phyloP scores from a whole-genome alignment of 805 yeast species.

The Candida piceae region DNA sequence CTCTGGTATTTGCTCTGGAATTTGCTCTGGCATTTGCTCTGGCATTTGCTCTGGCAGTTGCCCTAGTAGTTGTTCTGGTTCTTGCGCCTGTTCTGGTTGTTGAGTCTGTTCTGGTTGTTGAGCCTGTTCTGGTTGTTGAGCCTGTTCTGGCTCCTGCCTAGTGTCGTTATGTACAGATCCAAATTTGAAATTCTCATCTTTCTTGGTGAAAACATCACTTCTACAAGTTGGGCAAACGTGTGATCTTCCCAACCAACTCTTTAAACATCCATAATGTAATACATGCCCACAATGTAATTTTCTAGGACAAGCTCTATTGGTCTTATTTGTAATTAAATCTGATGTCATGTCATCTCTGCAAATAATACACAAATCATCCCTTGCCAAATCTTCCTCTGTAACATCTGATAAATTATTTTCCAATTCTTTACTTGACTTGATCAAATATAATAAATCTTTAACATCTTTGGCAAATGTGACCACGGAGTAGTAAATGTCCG shows the following conservation, averaged over 20 bases:
- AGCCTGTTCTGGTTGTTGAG: background rate
- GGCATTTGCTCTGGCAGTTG: background rate
- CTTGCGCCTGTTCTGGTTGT: background rate
- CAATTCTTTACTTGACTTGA: slow-evolving; percentile 50
- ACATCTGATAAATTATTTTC: slow-evolving; percentile 64
- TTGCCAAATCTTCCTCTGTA: slow-evolving; percentile 50
- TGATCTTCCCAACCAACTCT: slow-evolving; percentile 89
- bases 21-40: too few relatives aligned
- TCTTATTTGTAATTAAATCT: slow-evolving; percentile 23
- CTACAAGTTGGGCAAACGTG: slow-evolving; percentile 93
- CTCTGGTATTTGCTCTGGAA: too few relatives aligned
- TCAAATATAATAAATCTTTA: slow-evolving; percentile 34
- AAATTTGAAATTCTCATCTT: slow-evolving; percentile 4
- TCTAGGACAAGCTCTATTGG: slow-evolving; percentile 57
- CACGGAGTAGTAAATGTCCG: slow-evolving; percentile 27
- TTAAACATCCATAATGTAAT: slow-evolving; percentile 82
- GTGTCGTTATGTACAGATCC: too few relatives aligned
- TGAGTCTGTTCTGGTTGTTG: background rate
- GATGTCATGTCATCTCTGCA: slow-evolving; percentile 86
- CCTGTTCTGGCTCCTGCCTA: too few relatives aligned
- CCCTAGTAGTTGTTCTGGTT: background rate
- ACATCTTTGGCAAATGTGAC: slow-evolving; percentile 29
- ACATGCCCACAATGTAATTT: slow-evolving; percentile 81
- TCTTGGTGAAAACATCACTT: slow-evolving; percentile 49
- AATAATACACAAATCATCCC: slow-evolving; percentile 73